Evolutionary conservation across 1,284 basidiomycete genomes (phyloP), one percentile per base, ranked within the genome.

Genomic region (Sporisorium graminicola): DNA sequence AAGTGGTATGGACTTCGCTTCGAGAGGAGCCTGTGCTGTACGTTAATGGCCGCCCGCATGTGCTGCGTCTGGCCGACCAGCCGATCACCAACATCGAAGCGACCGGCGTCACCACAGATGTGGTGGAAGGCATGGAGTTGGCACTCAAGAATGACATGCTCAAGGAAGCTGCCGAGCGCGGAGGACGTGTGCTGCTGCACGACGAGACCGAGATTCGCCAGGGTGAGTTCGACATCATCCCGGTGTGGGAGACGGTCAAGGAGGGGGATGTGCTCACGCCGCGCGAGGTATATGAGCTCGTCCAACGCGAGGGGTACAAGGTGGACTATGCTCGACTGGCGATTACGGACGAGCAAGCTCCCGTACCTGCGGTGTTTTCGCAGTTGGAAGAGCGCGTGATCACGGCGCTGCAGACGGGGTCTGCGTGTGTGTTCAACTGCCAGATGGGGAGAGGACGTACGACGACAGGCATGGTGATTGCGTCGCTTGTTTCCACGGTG

Each of bases 171-270:
- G 88, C 88, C 51, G 86, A 88, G 57, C 90, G 91, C n/a, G 87
- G 90, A 29, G 95, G 95, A 2, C 90, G 94, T 31, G 90, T 99
- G 40, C 87, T 99, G 20, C 71, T 87, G 33, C 97, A 99, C 78
- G 97, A 99, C 82, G 97, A 99, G 87, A 90, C 96, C 20, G 95
- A 98, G 86, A 94, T 95, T 68, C 90, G 93, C 31, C 93, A 94
- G 0, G 96, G 96, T 1, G 89, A 91, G 2, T 99, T 95, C 86
- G 90, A 83, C 20, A 84, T 87, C 18, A 77, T 85, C n/a, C 84
- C 84, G 6, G 86, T 88, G 33, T 97, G 94, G 95, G 94, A 96
- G 86, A 90, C 90, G 7, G 91, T 95, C 27, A 88, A 89, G 2
- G 92, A 94, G 65, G 88, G 90, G 26, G 95, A 99, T 68, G 94